phyloP scores from a whole-genome alignment of 2,329 filamentous ascomycete genomes.

The Geosmithia putterillii region DNA sequence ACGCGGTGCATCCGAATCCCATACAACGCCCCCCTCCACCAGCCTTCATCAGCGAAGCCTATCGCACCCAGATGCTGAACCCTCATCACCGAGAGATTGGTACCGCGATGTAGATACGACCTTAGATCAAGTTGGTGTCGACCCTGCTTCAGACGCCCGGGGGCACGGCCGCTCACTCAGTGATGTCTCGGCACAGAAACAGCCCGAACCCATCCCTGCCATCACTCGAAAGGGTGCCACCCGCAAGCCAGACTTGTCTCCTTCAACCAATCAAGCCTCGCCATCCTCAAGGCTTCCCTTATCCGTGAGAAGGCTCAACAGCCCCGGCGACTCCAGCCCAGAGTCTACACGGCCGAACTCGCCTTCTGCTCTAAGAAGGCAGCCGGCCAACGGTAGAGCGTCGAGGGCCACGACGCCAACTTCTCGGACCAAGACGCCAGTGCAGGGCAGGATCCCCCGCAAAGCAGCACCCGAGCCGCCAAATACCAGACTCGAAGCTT shows the following conservation, averaged over 20 bases:
- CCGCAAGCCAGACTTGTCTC: conserved; percentile 10
- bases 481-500: conserved; percentile 56
- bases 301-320: conserved; percentile 31
- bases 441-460: conserved; percentile 12
- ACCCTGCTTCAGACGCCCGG: conserved; percentile 12
- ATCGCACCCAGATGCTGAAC: conserved; percentile 44
- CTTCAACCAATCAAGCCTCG: conserved; percentile 10
- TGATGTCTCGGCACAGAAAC: conserved; percentile 35
- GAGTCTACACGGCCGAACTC: conserved; percentile 44
- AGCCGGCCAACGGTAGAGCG: conserved; percentile 25
- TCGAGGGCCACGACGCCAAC: conserved; percentile 23
- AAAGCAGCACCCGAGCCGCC: conserved; percentile 27
- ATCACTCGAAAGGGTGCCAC: conserved; percentile 18
- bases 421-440: conserved; percentile 30
- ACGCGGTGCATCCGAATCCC: conserved; percentile 62
- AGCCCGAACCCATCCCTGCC: conserved; percentile 14
- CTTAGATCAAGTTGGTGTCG: conserved; percentile 8
- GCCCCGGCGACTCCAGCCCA: conserved; percentile 34
- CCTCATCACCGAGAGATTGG: conserved; percentile 56
- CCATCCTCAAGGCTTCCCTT: conserved; percentile 30
- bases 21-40: conserved; percentile 34
- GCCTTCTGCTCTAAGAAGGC: conserved; percentile 32
- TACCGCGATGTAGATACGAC: conserved; percentile 31
- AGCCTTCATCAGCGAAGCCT: conserved; percentile 37
- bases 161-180: conserved; percentile 43